Conservation (phyloP, 768 basidiomycete species). For the Coprinopsis sp. region DNA sequence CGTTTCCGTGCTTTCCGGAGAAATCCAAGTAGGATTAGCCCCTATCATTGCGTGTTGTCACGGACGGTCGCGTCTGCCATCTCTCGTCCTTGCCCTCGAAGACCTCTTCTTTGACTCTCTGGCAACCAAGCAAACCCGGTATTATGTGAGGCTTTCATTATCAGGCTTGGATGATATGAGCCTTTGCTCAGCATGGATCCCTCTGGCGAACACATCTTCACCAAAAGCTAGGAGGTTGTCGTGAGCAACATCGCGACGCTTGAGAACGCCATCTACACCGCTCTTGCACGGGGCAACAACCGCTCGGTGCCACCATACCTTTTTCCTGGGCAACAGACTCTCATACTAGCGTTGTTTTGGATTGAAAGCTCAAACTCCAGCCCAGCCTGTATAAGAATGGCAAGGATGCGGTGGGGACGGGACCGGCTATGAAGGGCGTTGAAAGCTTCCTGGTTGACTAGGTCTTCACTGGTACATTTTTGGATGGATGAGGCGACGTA, state of each 20-base stretch:
- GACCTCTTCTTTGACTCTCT: too few species aligned
- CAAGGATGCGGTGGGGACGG: constrained; percentile 66
- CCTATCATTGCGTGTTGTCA: too few species aligned
- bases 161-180: constrained; percentile 96
- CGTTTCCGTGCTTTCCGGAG: too few species aligned
- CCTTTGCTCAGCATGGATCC: constrained; percentile 94
- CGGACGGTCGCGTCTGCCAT: too few species aligned
- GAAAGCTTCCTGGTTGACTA: constrained; percentile 83
- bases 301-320: constrained; percentile 85
- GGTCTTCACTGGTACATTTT: constrained; percentile 78
- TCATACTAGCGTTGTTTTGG: constrained; percentile 94
- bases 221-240: constrained; percentile 85
- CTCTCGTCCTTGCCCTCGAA: too few species aligned
- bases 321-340: constrained; percentile 98
- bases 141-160: too few species aligned
- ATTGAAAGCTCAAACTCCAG: constrained; percentile 81
- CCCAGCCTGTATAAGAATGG: constrained; percentile 88
- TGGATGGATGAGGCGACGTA: constrained; percentile 80
- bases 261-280: constrained; percentile 72
- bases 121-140: too few species aligned
- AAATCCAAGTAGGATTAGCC: too few species aligned
- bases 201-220: constrained; percentile 92
- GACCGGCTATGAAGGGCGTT: constrained; percentile 65
- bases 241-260: constrained; percentile 75
- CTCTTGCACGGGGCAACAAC: constrained; percentile 97